Base-by-base conservation (phyloP, 2,329 filamentous ascomycete species). In the Penicillium paneum region DNA sequence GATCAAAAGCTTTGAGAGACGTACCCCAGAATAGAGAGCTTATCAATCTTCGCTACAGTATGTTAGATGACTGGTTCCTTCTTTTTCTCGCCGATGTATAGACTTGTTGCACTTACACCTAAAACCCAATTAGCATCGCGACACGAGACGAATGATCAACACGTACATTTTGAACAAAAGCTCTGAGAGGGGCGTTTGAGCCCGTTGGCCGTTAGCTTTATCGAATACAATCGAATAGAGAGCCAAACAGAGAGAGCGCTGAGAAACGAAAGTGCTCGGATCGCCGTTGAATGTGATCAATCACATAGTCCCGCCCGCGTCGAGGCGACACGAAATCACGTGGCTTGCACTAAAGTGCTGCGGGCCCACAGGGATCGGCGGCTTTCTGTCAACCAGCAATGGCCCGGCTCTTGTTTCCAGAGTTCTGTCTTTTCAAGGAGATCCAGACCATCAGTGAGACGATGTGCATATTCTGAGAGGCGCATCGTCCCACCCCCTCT, bases 21-120 rank as follows among this genome's bases (percentile, higher is more conserved):
- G 36, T 74, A 84, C 82, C 91, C 93, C 70, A 86, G 78, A 59
- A 97, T 94, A 62, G 88, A 89, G 64, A 97, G 83, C 70, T 92
- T 95, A 70, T 96, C 90, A 65, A 97, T 92, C 72, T 85, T 88
- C 62, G 92, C 90, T 90, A 51, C 49, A 24, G 31, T 34, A 29
- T 49, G 45, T 35, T 36, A 46, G 31, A 29, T 38, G 34, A 19
- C 45, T 24, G 56, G 49, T 41, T 28, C n/a, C 17, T 10, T 24
- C 34, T 11, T 6, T n/a, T 36, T 8, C 19, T 21, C 12, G n/a
- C 17, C 46, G 43, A 50, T 38, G 34, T 51, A 32, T 35, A 29
- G 19, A 50, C 7, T 8, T 31, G 26, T 48, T 48, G 49, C 28
- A 66, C 70, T 64, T 70, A 72, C 69, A 72, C 69, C 69, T 71